A percentile compares a stretch with the other conserved stretches of the same genome.
Conservation (phyloP, 176 grass and related monocot genomes). For the Eleusine coracana region DNA sequence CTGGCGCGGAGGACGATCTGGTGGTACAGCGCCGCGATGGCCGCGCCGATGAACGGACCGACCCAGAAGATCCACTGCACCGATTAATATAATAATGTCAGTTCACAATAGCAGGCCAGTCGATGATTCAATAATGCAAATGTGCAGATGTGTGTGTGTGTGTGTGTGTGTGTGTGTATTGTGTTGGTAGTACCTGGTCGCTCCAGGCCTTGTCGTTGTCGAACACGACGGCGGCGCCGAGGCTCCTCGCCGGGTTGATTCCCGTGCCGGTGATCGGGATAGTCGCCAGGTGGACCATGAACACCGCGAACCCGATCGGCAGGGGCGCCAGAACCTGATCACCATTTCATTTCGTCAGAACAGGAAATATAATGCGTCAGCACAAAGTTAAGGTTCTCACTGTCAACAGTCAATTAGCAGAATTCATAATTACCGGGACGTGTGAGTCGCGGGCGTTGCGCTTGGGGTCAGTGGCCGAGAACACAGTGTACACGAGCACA, state of each 20-base stretch:
- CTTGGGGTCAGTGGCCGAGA: slow-evolving; percentile 90
- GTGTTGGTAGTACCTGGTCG: slow-evolving; percentile 34
- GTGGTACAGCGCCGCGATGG: slow-evolving; percentile 71
- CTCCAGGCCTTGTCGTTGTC: slow-evolving; percentile 46
- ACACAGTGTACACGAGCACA: slow-evolving; percentile 92
- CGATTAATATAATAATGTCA: not conserved
- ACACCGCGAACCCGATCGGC: slow-evolving; percentile 55
- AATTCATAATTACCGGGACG: slow-evolving; percentile 56
- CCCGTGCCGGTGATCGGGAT: slow-evolving; percentile 59
- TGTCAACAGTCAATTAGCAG: too few relatives aligned
- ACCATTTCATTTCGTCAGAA: not conserved
- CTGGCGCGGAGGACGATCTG: slow-evolving; percentile 70
- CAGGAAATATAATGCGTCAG: not conserved
- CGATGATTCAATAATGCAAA: not conserved
- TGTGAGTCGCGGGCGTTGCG: slow-evolving; percentile 83
- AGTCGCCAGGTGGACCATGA: slow-evolving; percentile 61
- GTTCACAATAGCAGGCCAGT: not conserved
- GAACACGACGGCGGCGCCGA: slow-evolving; percentile 50
- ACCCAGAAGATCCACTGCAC: slow-evolving; percentile 86
- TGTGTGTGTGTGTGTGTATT: not conserved
- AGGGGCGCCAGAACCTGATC: slow-evolving; percentile 51
- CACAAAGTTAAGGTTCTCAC: not conserved
- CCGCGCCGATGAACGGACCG: slow-evolving; percentile 63
- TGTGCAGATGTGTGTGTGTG: not conserved
- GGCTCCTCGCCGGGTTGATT: slow-evolving; percentile 59